phyloP scores from a whole-genome alignment of 148 eudicot genomes.

The Rhododendron simsii region DNA sequence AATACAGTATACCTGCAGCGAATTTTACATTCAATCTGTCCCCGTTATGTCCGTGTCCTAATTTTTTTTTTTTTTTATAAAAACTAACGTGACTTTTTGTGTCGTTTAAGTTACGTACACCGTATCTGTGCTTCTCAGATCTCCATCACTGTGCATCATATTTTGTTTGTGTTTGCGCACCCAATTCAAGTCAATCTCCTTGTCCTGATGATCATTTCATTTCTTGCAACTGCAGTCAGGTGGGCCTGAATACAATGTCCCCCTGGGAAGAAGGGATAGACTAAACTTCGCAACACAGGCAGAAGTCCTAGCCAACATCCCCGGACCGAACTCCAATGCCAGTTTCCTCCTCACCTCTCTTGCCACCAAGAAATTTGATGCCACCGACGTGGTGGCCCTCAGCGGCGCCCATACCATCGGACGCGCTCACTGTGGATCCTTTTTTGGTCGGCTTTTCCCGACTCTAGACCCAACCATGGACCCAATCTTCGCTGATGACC shows the following conservation, averaged over 20 bases:
- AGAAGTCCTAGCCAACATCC: conserved; percentile 29
- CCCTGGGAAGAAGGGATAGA: conserved; percentile 38
- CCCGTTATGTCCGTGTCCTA: neutral
- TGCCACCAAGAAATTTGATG: conserved; percentile 26
- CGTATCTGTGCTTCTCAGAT: neutral
- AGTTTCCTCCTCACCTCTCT: conserved; percentile 24
- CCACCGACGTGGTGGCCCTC: conserved; percentile 46
- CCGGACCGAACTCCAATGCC: conserved; percentile 30
- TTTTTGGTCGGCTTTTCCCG: conserved; percentile 33
- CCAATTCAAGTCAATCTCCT: neutral
- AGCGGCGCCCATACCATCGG: conserved; percentile 57
- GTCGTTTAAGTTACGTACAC: neutral
- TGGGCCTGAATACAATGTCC: conserved; percentile 32
- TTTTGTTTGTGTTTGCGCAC: neutral
- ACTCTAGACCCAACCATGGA: conserved; percentile 36
- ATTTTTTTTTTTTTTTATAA: too few relatives aligned
- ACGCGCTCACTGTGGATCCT: conserved; percentile 34
- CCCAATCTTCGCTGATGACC: conserved; percentile 27
- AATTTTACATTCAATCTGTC: neutral
- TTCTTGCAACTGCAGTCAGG: conserved; percentile 21
- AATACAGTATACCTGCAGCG: neutral
- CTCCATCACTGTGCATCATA: neutral
- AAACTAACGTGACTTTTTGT: neutral
- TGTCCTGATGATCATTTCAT: neutral
- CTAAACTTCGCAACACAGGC: conserved; percentile 28